Evolutionary conservation across 2,329 filamentous ascomycete genomes (phyloP).

Genomic region (Nigrospora osmanthi): DNA sequence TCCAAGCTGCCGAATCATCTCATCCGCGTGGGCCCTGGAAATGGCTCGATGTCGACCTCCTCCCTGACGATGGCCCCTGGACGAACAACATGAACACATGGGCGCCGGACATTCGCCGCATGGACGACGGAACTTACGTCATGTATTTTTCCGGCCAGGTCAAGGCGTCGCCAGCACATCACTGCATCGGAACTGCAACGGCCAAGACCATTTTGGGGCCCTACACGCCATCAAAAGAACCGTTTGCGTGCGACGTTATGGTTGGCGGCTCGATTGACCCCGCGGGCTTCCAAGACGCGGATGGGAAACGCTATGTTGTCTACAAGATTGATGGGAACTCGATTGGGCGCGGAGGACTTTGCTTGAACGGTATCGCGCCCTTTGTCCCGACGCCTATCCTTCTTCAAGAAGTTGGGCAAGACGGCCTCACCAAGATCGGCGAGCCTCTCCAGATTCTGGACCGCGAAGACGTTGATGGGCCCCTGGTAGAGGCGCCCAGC

Average conservation of each 20-base stretch:
- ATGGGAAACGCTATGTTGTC: slow-evolving; percentile 47
- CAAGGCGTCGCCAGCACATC: slow-evolving; percentile 26
- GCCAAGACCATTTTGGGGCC: slow-evolving; percentile 40
- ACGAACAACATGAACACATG: slow-evolving; percentile 45
- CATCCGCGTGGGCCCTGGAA: slow-evolving; percentile 39
- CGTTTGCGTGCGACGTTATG: slow-evolving; percentile 43
- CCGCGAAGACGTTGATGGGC: slow-evolving; percentile 35
- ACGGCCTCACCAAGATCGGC: slow-evolving; percentile 48
- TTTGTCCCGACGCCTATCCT: slow-evolving; percentile 44
- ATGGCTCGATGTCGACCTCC: slow-evolving; percentile 41
- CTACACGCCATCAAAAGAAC: slow-evolving; percentile 36
- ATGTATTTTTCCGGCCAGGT: slow-evolving; percentile 51
- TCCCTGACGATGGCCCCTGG: slow-evolving; percentile 47
- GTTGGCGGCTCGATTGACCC: slow-evolving; percentile 57
- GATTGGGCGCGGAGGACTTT: slow-evolving; percentile 33
- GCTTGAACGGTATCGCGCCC: slow-evolving; percentile 33
- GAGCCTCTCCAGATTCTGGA: slow-evolving; percentile 37
- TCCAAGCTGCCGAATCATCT: slow-evolving; percentile 44
- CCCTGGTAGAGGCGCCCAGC: slow-evolving; percentile 54
- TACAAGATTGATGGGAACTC: slow-evolving; percentile 63
- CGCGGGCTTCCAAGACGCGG: slow-evolving; percentile 47
- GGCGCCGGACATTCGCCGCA: slow-evolving; percentile 51
- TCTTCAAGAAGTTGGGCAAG: slow-evolving; percentile 40
- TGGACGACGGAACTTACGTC: slow-evolving; percentile 44
- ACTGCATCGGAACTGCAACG: slow-evolving; percentile 53